These are phyloP conservation scores for Nadsonia fulvescens DNA, from an alignment of 805 yeast species.

Conservation along the genomic window DNA sequence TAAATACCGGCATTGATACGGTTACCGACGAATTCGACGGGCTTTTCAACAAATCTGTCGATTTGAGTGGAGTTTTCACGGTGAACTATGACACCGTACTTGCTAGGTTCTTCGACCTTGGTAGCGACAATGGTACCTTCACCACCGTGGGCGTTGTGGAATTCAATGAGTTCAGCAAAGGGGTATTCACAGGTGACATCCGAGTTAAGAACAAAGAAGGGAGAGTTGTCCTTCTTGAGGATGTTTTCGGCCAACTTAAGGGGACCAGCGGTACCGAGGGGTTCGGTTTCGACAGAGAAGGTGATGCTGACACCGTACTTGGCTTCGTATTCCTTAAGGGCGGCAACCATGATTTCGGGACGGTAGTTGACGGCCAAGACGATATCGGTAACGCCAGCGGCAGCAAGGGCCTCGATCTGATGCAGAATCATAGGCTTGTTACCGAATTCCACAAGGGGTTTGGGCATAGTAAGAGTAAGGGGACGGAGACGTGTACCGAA, in stretches of 20 bases:
- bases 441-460: constrained; percentile 94
- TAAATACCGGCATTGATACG: constrained; percentile 98
- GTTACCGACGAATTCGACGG: constrained; percentile 98
- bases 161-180: constrained; percentile 73
- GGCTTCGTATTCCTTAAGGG: constrained; percentile 84
- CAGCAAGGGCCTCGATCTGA: constrained; percentile 94
- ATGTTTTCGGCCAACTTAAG: constrained; percentile 90
- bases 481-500: constrained; percentile 99
- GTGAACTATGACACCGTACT: constrained; percentile 98
- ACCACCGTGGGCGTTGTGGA: constrained; percentile 94
- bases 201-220: constrained; percentile 94
- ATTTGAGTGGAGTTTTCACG: constrained; percentile 87
- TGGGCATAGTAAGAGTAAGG: constrained; percentile 82
- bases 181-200: constrained; percentile 99
- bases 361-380: constrained; percentile 98
- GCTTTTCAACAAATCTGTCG: constrained; percentile 98
- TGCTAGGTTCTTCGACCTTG: constrained; percentile 98
- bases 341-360: constrained; percentile 97
- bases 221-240: constrained; percentile 84
- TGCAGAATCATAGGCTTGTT: constrained; percentile 98
- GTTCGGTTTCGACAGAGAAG: constrained; percentile 97
- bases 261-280: constrained; percentile 99
- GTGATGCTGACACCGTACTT: constrained; percentile 90
- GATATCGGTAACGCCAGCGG: constrained; percentile 97
- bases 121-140: constrained; percentile 98